A percentile compares a stretch with the other conserved stretches of the same genome.
Evolutionary conservation across 345 rosid species (phyloP).

Genomic region (Erodium maritimum): DNA sequence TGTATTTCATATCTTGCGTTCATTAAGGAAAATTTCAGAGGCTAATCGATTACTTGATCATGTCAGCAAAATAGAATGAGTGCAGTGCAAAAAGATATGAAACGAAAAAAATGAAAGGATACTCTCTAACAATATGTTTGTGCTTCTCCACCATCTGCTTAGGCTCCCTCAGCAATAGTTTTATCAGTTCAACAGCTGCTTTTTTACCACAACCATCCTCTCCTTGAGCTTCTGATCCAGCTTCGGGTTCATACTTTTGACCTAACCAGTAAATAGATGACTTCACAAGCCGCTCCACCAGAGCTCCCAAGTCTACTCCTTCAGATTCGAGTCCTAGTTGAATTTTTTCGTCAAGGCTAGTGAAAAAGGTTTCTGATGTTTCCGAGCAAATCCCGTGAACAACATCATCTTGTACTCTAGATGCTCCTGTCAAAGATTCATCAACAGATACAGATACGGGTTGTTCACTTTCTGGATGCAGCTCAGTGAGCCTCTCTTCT

Average conservation of each 20-base stretch:
- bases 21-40: slow-evolving; percentile 37
- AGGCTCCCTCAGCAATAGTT: slow-evolving; percentile 58
- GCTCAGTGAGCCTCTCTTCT: slow-evolving; percentile 24
- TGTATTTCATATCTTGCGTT: slow-evolving; percentile 69
- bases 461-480: slow-evolving; percentile 40
- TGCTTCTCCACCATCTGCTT: slow-evolving; percentile 45
- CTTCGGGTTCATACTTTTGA: slow-evolving; percentile 37
- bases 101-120: slow-evolving; percentile 34
- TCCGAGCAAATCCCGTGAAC: slow-evolving; percentile 26
- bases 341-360: slow-evolving; percentile 45
- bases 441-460: slow-evolving; percentile 40
- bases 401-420: slow-evolving; percentile 43
- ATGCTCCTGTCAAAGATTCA: slow-evolving; percentile 39
- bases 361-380: slow-evolving; percentile 49
- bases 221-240: slow-evolving; percentile 18
- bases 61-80: slow-evolving; percentile 5
- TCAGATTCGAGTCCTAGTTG: slow-evolving; percentile 65
- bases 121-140: slow-evolving; percentile 53
- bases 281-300: slow-evolving; percentile 72
- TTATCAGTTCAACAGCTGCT: slow-evolving; percentile 37
- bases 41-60: slow-evolving; percentile 3
- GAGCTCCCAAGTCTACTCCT: slow-evolving; percentile 57
- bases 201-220: slow-evolving; percentile 15
- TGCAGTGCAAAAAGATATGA: slow-evolving; percentile 1
- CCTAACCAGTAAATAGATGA: slow-evolving; percentile 45